Percentiles rank a stretch among this genome's conserved stretches.
Conservation (phyloP, 805 yeast genomes). For the Saturnispora gosingensis region DNA sequence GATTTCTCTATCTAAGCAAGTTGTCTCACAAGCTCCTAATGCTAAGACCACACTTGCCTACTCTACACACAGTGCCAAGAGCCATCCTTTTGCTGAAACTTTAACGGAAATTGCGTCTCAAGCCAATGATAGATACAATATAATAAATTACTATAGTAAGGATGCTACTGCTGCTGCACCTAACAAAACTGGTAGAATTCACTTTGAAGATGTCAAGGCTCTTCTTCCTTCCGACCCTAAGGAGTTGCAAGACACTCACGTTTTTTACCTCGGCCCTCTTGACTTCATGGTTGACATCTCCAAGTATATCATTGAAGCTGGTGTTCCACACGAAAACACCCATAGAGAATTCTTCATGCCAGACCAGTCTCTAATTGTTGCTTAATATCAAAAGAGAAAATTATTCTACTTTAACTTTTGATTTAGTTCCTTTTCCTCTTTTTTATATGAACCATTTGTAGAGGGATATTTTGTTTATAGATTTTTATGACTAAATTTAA, state of each 20-base stretch:
- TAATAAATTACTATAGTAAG: background rate
- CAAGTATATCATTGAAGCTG: background rate
- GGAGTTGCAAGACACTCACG: background rate
- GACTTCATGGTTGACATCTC: background rate
- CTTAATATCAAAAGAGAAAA: background rate
- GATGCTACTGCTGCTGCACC: background rate
- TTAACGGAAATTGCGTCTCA: background rate
- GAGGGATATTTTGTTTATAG: background rate
- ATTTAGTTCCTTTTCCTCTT: background rate
- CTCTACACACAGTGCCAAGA: background rate
- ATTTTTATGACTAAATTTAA: background rate
- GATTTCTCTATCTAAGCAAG: conserved; percentile 40
- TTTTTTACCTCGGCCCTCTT: background rate
- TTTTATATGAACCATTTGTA: background rate
- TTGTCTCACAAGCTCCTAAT: conserved; percentile 8
- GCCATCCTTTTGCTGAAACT: background rate
- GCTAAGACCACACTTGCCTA: background rate
- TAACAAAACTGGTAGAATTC: background rate
- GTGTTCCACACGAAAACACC: background rate
- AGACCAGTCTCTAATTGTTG: background rate
- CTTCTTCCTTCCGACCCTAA: background rate
- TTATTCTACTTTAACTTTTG: background rate
- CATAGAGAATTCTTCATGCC: background rate
- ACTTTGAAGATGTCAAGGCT: background rate
- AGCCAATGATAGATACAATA: background rate